Percentiles rank a stretch among this genome's conserved stretches.
Conservation (phyloP, 257 asterid genomes). For the Parsonsia alboflavescens region DNA sequence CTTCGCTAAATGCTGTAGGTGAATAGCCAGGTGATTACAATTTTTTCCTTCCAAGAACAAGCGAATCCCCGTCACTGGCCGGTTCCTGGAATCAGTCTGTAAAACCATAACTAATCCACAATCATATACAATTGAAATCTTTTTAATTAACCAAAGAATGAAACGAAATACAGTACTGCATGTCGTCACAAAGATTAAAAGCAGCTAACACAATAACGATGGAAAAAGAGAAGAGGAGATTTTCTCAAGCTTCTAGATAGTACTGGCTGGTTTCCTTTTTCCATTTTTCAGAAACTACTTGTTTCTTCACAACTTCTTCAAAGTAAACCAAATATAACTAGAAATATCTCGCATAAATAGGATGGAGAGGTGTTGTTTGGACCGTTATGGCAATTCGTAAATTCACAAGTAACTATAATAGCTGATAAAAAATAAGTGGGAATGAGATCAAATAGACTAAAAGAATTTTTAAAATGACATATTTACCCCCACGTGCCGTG, state of each 20-base stretch:
- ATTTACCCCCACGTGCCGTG: too few relatives aligned
- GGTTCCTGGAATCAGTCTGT: constrained; percentile 59
- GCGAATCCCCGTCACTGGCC: constrained; percentile 71
- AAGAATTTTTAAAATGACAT: too few relatives aligned
- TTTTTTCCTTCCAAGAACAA: constrained; percentile 68
- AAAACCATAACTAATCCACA: neutral
- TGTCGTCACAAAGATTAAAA: neutral
- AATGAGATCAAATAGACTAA: too few relatives aligned
- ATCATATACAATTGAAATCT: neutral
- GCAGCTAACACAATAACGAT: neutral
- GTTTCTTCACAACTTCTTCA: too few relatives aligned
- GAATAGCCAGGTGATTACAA: constrained; percentile 68
- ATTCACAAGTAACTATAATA: too few relatives aligned
- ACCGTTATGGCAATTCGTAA: too few relatives aligned
- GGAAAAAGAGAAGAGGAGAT: neutral
- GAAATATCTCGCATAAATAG: too few relatives aligned
- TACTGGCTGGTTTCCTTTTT: neutral
- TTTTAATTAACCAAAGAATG: neutral
- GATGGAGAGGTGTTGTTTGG: too few relatives aligned
- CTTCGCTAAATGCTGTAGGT: constrained; percentile 57
- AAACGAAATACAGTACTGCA: neutral
- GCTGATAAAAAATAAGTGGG: too few relatives aligned
- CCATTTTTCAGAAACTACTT: neutral
- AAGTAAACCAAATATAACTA: too few relatives aligned
- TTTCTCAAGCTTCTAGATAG: neutral